A percentile compares a stretch with the other conserved stretches of the same genome.
Conservation (phyloP, 1,284 basidiomycete genomes). For the Agaricales sp. region DNA sequence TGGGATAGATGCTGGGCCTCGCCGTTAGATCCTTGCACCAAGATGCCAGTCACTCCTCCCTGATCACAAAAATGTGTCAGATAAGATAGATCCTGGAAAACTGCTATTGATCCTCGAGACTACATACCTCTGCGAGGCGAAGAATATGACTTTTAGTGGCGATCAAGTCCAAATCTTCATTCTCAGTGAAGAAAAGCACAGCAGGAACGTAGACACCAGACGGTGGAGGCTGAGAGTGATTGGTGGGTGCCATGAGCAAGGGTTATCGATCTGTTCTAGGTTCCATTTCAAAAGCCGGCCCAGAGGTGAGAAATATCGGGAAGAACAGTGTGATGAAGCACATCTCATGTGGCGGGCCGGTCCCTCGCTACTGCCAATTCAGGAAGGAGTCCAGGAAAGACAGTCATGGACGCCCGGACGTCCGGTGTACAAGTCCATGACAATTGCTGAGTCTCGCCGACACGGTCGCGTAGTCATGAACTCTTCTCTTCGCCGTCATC, state of each 20-base stretch:
- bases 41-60: constrained; percentile 65
- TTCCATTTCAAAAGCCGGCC: too few species aligned
- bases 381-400: too few species aligned
- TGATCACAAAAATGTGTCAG: constrained; percentile 15
- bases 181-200: constrained; percentile 55
- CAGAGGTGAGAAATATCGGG: too few species aligned
- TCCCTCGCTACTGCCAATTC: too few species aligned
- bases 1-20: constrained; percentile 72
- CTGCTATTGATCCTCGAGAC: background rate
- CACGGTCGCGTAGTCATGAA: too few species aligned
- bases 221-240: constrained; percentile 29
- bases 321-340: too few species aligned
- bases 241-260: background rate
- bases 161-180: constrained; percentile 55
- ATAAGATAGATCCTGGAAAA: constrained; percentile 6
- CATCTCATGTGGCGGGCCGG: too few species aligned
- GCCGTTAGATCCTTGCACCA: constrained; percentile 71
- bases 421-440: background rate
- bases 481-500: constrained; percentile 3
- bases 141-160: constrained; percentile 54
- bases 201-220: constrained; percentile 67
- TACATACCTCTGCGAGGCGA: constrained; percentile 49
- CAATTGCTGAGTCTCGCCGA: constrained; percentile 1
- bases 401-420: background rate
- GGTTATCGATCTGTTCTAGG: too few species aligned